phyloP scores from a whole-genome alignment of 2,329 filamentous ascomycete species.

The Chalara sp. region DNA sequence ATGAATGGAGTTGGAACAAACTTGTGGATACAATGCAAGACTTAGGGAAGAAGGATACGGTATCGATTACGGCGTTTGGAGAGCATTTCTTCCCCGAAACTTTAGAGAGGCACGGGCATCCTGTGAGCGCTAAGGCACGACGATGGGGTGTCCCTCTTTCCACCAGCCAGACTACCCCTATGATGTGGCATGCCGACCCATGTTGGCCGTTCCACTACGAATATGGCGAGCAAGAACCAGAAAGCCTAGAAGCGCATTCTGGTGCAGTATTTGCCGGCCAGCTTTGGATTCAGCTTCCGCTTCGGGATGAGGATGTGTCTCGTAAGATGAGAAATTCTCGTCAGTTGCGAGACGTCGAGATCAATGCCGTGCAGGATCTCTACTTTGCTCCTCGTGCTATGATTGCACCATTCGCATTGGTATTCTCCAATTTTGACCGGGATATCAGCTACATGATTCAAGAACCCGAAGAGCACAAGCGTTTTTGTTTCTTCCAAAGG shows the following conservation, averaged over 20 bases:
- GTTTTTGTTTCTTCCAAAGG: not conserved
- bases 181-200: not conserved
- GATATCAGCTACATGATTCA: not conserved
- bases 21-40: not conserved
- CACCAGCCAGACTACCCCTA: not conserved
- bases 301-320: not conserved
- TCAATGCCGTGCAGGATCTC: not conserved
- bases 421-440: slow-evolving; percentile 1
- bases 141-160: not conserved
- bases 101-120: not conserved
- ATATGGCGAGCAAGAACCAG: not conserved
- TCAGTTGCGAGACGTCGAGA: not conserved
- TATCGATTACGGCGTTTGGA: not conserved
- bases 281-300: not conserved
- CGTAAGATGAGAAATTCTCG: not conserved
- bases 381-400: not conserved
- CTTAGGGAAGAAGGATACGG: not conserved
- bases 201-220: not conserved
- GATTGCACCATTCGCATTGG: slow-evolving; percentile 1
- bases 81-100: not conserved
- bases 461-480: not conserved
- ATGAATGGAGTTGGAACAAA: not conserved
- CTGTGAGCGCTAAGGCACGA: not conserved
- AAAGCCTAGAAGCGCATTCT: not conserved
- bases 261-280: not conserved